phyloP scores from a whole-genome alignment of 345 rosid species.

The Citrus mangshanensis region DNA sequence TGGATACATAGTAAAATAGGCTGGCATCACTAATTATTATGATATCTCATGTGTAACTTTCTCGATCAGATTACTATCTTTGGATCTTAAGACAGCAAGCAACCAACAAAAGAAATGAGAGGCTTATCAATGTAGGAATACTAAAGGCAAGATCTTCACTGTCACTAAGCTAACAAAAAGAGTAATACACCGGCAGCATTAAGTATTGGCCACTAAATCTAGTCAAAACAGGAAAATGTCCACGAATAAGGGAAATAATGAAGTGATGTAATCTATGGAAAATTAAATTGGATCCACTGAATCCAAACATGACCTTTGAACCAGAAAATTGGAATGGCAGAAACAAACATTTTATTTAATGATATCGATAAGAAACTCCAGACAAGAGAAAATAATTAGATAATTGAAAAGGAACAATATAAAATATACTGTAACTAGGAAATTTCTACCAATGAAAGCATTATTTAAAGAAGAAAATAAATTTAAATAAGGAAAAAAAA shows the following conservation, averaged over 20 bases:
- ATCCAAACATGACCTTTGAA: not conserved
- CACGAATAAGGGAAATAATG: not conserved
- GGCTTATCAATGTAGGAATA: not conserved
- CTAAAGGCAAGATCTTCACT: not conserved
- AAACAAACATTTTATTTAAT: too few species aligned
- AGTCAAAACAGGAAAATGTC: not conserved
- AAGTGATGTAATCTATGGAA: not conserved
- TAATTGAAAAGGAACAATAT: not conserved
- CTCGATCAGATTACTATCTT: not conserved
- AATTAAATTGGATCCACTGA: not conserved
- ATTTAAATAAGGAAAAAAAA: not conserved
- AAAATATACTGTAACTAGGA: not conserved
- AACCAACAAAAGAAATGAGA: not conserved
- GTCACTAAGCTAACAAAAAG: not conserved
- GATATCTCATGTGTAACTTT: not conserved
- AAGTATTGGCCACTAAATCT: not conserved
- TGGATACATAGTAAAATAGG: not conserved
- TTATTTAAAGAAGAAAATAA: not conserved
- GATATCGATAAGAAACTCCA: not conserved
- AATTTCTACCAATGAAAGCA: not conserved
- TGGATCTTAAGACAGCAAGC: not conserved
- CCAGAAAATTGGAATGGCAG: not conserved
- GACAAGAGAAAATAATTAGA: not conserved
- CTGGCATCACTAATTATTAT: not conserved
- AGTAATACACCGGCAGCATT: not conserved